These are phyloP conservation scores for Toxicodendron radicans DNA, from an alignment of 345 rosid genomes.

Conservation along the genomic window DNA sequence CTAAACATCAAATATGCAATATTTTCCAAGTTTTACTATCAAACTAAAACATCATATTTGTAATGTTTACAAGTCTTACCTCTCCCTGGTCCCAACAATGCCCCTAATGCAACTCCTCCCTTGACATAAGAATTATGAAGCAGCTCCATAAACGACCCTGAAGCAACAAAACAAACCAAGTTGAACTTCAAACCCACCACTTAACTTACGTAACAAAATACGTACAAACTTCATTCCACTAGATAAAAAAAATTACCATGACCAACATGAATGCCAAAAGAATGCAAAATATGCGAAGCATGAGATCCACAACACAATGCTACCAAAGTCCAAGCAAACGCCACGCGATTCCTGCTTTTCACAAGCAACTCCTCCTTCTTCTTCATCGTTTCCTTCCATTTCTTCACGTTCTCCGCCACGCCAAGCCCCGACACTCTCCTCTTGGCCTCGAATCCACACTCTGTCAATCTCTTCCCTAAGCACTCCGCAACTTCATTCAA, in stretches of 20 bases:
- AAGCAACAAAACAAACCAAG: slow-evolving; percentile 26
- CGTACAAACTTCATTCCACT: background rate
- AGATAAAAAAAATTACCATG: slow-evolving; percentile 48
- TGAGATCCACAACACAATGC: slow-evolving; percentile 96
- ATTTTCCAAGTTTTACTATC: background rate
- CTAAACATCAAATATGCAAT: background rate
- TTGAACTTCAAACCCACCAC: background rate
- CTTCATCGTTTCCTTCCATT: slow-evolving; percentile 74
- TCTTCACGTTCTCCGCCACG: slow-evolving; percentile 72
- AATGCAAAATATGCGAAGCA: slow-evolving; percentile 81
- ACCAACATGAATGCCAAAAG: slow-evolving; percentile 81
- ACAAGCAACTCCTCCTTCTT: slow-evolving; percentile 77
- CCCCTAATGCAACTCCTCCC: slow-evolving; percentile 76
- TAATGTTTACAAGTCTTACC: slow-evolving; percentile 37
- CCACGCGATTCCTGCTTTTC: slow-evolving; percentile 81
- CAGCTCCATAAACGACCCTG: slow-evolving; percentile 72
- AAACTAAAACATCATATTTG: background rate
- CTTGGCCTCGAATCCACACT: slow-evolving; percentile 80
- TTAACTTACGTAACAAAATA: background rate
- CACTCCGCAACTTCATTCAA: slow-evolving; percentile 49
- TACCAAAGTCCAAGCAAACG: slow-evolving; percentile 93
- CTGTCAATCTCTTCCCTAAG: slow-evolving; percentile 69
- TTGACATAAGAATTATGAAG: slow-evolving; percentile 83
- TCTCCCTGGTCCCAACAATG: slow-evolving; percentile 94
- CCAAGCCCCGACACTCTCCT: slow-evolving; percentile 72